Evolutionary conservation across 306 rosid genomes (phyloP).

Genomic region (Vigna mungo): DNA sequence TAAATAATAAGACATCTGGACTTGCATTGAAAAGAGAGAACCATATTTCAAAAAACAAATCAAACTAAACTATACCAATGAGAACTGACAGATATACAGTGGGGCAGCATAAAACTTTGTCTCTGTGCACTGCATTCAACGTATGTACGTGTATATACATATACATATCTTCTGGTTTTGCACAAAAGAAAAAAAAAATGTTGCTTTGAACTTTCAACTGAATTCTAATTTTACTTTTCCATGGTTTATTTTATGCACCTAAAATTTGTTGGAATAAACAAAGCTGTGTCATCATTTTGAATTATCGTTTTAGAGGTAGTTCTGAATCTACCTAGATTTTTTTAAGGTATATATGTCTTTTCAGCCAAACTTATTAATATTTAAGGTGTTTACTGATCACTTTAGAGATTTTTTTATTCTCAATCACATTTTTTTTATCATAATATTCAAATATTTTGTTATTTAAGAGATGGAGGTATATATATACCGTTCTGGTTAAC

Average conservation of each 20-base stretch:
- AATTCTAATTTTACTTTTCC: neutral
- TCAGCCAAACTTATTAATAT: too few species aligned
- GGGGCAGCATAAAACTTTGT: constrained; percentile 13
- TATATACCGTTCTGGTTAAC: too few species aligned
- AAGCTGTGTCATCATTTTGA: neutral
- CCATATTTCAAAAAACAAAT: neutral
- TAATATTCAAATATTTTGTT: too few species aligned
- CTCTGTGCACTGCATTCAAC: neutral
- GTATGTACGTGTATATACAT: neutral
- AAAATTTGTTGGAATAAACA: neutral
- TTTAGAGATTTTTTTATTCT: too few species aligned
- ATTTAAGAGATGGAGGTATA: too few species aligned
- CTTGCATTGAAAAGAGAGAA: neutral
- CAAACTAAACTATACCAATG: neutral
- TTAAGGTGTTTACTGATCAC: too few species aligned
- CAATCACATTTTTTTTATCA: too few species aligned
- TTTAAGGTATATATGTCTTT: neutral
- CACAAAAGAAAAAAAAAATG: too few species aligned
- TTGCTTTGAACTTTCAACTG: neutral
- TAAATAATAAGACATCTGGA: neutral
- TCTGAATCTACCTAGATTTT: neutral
- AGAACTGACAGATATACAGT: neutral
- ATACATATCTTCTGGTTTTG: neutral
- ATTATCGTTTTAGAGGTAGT: neutral
- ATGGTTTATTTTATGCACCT: neutral